Evolutionary conservation across 208 protist species (phyloP).

Genomic region (Leishmania arabica): DNA sequence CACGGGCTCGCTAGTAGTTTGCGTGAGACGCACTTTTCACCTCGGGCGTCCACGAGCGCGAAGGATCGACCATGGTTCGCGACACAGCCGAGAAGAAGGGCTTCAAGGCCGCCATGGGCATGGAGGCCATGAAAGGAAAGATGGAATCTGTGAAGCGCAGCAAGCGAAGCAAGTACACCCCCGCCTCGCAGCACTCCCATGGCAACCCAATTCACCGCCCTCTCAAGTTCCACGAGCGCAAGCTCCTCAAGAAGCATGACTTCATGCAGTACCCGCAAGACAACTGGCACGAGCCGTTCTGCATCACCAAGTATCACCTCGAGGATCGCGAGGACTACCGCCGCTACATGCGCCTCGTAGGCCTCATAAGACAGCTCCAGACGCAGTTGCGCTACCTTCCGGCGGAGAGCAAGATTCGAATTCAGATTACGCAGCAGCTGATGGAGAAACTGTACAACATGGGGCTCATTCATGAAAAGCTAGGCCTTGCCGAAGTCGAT

Average conservation of each 20-base stretch:
- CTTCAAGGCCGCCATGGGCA: constrained; percentile 53
- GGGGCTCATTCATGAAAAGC: constrained; percentile 87
- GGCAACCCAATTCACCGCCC: constrained; percentile 85
- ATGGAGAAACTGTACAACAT: constrained; percentile 92
- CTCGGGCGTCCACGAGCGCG: background rate
- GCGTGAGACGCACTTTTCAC: background rate
- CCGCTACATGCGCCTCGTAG: constrained; percentile 87
- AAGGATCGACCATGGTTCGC: constrained; percentile 38
- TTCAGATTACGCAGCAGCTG: constrained; percentile 91
- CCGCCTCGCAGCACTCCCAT: constrained; percentile 68
- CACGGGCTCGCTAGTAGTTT: background rate
- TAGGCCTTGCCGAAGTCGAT: constrained; percentile 86
- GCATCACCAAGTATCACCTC: constrained; percentile 93
- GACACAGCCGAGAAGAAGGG: constrained; percentile 65
- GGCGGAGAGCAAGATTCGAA: constrained; percentile 84
- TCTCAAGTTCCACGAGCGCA: constrained; percentile 91
- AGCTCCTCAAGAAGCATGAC: constrained; percentile 91
- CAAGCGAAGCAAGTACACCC: constrained; percentile 85
- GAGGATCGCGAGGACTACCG: constrained; percentile 93
- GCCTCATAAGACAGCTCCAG: constrained; percentile 86
- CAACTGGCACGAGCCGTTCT: constrained; percentile 92
- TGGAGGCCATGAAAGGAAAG: constrained; percentile 54
- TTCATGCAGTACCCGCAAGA: constrained; percentile 93
- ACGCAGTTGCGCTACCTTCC: constrained; percentile 90
- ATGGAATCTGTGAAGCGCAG: constrained; percentile 63